Percentiles rank a stretch among this genome's conserved stretches.
phyloP scores from a whole-genome alignment of 192 early-diverging fungal species.

The Lobosporangium transversale region DNA sequence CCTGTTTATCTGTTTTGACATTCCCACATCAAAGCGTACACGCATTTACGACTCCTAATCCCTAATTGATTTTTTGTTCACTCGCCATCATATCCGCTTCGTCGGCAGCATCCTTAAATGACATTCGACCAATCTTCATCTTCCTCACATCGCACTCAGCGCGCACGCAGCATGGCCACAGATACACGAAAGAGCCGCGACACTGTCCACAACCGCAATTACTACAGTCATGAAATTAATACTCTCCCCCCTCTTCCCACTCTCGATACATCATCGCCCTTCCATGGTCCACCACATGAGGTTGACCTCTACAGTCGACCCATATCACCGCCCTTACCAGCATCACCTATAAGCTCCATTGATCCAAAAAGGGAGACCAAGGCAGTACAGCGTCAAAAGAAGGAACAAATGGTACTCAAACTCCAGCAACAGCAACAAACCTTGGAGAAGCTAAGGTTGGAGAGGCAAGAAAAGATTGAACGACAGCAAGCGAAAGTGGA shows the following conservation, averaged over 20 bases:
- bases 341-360: neutral
- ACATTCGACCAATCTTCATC: neutral
- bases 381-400: conserved; percentile 2
- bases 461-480: conserved; percentile 12
- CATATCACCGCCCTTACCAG: conserved; percentile 18
- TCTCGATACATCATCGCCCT: neutral
- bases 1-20: no score
- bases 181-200: conserved; percentile 13
- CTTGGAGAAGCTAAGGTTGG: neutral
- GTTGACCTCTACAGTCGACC: conserved; percentile 32
- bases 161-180: conserved; percentile 32
- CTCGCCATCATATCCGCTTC: neutral
- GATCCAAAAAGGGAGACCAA: conserved; percentile 10
- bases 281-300: conserved; percentile 1
- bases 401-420: conserved; percentile 6
- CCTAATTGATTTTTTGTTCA: no score
- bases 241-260: neutral
- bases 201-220: neutral
- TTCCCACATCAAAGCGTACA: no score
- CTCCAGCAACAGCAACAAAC: conserved; percentile 6
- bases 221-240: neutral
- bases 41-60: no score
- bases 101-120: conserved; percentile 5
- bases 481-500: conserved; percentile 23
- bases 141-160: conserved; percentile 15